A percentile compares a stretch with the other conserved stretches of the same genome.
Conservation (phyloP, 306 rosid genomes). For the Cucurbita ficifolia region DNA sequence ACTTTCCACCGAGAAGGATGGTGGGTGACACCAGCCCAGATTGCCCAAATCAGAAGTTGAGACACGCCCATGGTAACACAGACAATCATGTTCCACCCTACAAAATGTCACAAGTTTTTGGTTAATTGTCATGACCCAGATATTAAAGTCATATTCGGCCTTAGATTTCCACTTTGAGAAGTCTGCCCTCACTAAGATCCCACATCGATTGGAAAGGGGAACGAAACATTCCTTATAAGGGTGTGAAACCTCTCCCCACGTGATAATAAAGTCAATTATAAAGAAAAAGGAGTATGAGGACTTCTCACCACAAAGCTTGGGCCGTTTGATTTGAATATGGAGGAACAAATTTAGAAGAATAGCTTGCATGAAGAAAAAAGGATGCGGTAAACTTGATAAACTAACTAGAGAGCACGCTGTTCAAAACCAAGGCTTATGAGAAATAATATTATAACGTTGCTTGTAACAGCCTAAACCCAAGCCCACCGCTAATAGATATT, state of each 20-base stretch:
- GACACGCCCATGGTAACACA: constrained; percentile 47
- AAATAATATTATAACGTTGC: not conserved
- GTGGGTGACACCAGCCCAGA: constrained; percentile 33
- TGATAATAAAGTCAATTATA: not conserved
- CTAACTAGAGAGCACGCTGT: not conserved
- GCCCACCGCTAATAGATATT: too few relatives aligned
- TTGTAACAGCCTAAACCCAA: not conserved
- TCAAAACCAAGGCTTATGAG: not conserved
- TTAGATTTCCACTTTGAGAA: not conserved
- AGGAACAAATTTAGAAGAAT: not conserved
- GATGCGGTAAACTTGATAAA: not conserved
- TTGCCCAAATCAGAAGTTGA: constrained; percentile 54
- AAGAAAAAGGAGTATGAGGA: not conserved
- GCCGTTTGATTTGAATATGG: not conserved
- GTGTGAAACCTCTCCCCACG: too few relatives aligned
- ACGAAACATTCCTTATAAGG: too few relatives aligned
- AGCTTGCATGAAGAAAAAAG: not conserved
- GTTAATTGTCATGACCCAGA: not conserved
- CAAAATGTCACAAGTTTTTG: not conserved
- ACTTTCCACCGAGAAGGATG: constrained; percentile 67
- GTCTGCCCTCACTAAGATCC: not conserved
- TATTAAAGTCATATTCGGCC: not conserved
- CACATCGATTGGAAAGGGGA: too few relatives aligned
- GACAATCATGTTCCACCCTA: constrained; percentile 77
- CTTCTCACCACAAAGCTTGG: not conserved